Evolutionary conservation across 495 filamentous ascomycete species (phyloP), one percentile per base, ranked within the genome.

Genomic region (Aspergillus ostianus): DNA sequence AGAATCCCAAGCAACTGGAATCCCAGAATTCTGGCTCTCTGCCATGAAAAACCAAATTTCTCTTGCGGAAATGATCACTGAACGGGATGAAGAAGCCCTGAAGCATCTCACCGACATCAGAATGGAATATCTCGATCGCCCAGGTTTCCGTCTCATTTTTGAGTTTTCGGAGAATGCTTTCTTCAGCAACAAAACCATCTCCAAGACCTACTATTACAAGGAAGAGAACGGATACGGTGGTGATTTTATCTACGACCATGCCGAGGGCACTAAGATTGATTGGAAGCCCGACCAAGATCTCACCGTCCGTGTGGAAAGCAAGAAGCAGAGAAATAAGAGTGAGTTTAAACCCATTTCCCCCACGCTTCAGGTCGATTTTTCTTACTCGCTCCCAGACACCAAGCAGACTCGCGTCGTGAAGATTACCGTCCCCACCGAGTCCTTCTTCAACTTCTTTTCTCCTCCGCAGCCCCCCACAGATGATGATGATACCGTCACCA

Each of bases 271-370:
- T 72, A 93, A 93, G 83, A 97, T 99, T 70, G 88, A 96, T 67
- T 99, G 94, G 94, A 97, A 97, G 80, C 72, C 84, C 18, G 89
- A 88, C 64, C 89, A 96, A 72, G 94, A 99, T 68, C 82, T 98
- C 62, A 99, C 94, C 46, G 89, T 97, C 54, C 87, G 90, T 64
- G 79, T 97, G 53, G 94, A 99, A 82, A 94, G 90, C 81, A 98
- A 98, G 84, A 99, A 98, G 80, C 95, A 99, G 77, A 85, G 95
- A 15, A 98, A 99, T 76, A 99, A 98, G 84, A 99, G 94, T 98
- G 83, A 77, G 90, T 70, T 13, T 15, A 46, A 51, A 15, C 36
- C 36, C 36, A 32, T 32, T 17, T 20, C 15, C 32, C 41, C 8
- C 41, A 20, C 27, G 5, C 56, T 44, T 67, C n/a, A n/a, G 3